phyloP scores from a whole-genome alignment of 164 flowering plant species.

The Stephania japonica region DNA sequence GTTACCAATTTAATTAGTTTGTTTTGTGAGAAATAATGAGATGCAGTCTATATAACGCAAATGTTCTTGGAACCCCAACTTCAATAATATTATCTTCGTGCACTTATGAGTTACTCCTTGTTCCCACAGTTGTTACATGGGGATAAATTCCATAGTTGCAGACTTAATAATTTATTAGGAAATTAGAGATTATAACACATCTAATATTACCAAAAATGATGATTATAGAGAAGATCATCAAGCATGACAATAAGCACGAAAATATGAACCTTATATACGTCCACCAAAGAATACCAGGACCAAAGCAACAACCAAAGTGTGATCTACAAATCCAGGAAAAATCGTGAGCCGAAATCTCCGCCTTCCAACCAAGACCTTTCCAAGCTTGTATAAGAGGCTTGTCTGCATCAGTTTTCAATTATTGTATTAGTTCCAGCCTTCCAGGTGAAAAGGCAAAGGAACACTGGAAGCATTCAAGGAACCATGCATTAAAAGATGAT shows the following conservation, averaged over 20 bases:
- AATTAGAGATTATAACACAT: background rate
- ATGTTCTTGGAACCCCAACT: background rate
- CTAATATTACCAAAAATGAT: background rate
- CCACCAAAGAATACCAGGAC: conserved; percentile 41
- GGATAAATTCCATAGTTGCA: background rate
- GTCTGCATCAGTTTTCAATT: conserved; percentile 39
- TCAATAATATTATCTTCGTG: too few relatives aligned
- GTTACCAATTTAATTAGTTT: too few relatives aligned
- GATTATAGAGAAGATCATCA: background rate
- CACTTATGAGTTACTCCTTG: background rate
- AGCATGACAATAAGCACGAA: background rate
- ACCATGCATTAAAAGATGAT: background rate
- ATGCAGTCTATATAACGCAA: background rate
- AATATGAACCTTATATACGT: conserved; percentile 6
- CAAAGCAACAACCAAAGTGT: conserved; percentile 39
- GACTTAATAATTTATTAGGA: background rate
- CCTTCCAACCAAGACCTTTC: conserved; percentile 46
- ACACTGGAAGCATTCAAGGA: background rate
- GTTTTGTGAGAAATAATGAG: background rate
- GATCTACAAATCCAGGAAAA: conserved; percentile 56
- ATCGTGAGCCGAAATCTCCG: conserved; percentile 60
- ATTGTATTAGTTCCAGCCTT: too few relatives aligned
- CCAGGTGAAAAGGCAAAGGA: background rate
- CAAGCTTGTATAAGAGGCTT: conserved; percentile 74
- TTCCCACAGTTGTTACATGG: background rate